phyloP scores from a whole-genome alignment of 495 filamentous ascomycete genomes.

The Trichoderma orchidacearum region DNA sequence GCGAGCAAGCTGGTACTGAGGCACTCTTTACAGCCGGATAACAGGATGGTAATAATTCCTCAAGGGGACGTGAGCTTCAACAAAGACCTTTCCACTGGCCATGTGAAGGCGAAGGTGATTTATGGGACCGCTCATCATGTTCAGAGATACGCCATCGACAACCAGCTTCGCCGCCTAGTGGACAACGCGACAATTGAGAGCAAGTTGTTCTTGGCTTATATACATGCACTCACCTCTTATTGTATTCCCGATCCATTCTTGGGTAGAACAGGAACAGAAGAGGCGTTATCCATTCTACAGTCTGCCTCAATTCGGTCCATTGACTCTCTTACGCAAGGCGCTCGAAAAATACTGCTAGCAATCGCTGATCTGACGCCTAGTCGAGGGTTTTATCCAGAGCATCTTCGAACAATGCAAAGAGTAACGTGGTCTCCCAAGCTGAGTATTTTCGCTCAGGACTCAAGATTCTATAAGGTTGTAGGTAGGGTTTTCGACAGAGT shows the following conservation, averaged over 20 bases:
- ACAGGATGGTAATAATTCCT: constrained; percentile 37
- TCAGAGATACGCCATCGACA: constrained; percentile 33
- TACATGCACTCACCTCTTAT: constrained; percentile 50
- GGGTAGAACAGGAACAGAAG: constrained; percentile 45
- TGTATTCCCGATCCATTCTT: constrained; percentile 46
- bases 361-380: constrained; percentile 41
- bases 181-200: constrained; percentile 40
- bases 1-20: constrained; percentile 37
- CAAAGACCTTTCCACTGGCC: constrained; percentile 6
- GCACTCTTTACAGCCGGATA: constrained; percentile 6
- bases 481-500: constrained; percentile 18
- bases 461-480: constrained; percentile 26
- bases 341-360: constrained; percentile 20
- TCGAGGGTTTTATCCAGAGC: constrained; percentile 9
- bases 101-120: constrained; percentile 29
- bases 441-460: constrained; percentile 33
- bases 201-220: constrained; percentile 37
- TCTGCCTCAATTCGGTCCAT: constrained; percentile 34
- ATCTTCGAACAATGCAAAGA: constrained; percentile 14
- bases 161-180: constrained; percentile 29
- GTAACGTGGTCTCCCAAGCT: constrained; percentile 15
- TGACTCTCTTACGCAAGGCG: constrained; percentile 5
- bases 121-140: constrained; percentile 7
- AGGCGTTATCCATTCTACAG: constrained; percentile 35
- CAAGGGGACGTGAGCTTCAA: constrained; percentile 20